Evolutionary conservation across 768 basidiomycete species (phyloP).

Genomic region (Hygrocybe coccinea): DNA sequence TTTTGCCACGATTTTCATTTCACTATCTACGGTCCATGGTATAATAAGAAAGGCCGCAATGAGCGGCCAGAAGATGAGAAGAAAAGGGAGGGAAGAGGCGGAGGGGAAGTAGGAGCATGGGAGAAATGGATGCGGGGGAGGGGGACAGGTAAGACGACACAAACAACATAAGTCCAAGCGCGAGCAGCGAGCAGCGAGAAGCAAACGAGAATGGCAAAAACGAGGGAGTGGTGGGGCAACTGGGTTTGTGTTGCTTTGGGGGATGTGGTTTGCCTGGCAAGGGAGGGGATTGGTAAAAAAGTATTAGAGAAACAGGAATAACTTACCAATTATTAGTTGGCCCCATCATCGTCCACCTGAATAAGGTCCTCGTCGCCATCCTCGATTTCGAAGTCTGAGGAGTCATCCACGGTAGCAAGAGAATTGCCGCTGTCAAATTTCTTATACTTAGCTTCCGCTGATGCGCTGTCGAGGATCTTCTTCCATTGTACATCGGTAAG

Average conservation of each 20-base stretch:
- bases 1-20: too few species aligned
- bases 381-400: background rate
- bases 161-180: background rate
- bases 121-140: background rate
- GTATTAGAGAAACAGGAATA: background rate
- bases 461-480: background rate
- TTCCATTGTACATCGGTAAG: background rate
- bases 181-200: background rate
- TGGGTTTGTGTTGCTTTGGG: too few species aligned
- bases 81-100: background rate
- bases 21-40: background rate
- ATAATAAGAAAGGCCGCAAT: background rate
- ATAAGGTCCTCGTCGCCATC: background rate
- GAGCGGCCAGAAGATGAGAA: background rate
- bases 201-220: background rate
- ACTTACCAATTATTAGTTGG: background rate
- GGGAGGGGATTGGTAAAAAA: too few species aligned
- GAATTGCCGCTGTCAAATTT: background rate
- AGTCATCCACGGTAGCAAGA: background rate
- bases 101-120: background rate
- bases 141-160: background rate
- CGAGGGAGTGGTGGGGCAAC: background rate
- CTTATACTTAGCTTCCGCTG: background rate
- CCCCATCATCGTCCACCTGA: background rate
- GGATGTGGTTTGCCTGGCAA: too few species aligned